These are phyloP conservation scores for Triangularia setosa DNA, from an alignment of 2,329 filamentous ascomycete genomes.

Conservation along the genomic window DNA sequence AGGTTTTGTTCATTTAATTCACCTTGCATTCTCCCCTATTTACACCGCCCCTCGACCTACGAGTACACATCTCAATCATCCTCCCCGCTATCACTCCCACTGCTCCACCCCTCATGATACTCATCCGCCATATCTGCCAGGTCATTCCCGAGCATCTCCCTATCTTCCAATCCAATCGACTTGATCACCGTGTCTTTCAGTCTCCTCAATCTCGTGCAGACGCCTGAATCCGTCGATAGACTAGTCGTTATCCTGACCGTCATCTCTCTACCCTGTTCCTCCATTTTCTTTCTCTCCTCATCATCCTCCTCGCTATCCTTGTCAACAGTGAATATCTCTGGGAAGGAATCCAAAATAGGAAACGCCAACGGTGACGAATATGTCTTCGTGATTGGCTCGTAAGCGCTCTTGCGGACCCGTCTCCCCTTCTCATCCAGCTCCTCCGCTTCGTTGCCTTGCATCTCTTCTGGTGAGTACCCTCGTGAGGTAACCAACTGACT, in stretches of 20 bases:
- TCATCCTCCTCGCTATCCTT: neutral
- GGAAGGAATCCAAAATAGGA: slow-evolving; percentile 80
- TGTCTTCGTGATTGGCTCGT: slow-evolving; percentile 29
- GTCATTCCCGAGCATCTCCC: slow-evolving; percentile 77
- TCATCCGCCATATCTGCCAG: slow-evolving; percentile 80
- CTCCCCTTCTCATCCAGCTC: slow-evolving; percentile 28
- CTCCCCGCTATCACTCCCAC: slow-evolving; percentile 67
- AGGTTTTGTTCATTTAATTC: too few relatives aligned
- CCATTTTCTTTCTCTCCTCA: slow-evolving; percentile 20
- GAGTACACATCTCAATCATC: too few relatives aligned
- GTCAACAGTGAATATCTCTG: slow-evolving; percentile 58
- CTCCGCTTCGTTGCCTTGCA: slow-evolving; percentile 26
- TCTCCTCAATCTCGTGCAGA: slow-evolving; percentile 64
- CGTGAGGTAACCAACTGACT: slow-evolving; percentile 38
- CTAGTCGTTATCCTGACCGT: slow-evolving; percentile 52
- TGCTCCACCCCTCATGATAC: slow-evolving; percentile 85
- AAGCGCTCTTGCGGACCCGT: slow-evolving; percentile 25
- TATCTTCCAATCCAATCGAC: slow-evolving; percentile 68
- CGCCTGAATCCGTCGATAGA: slow-evolving; percentile 69
- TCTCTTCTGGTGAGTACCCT: slow-evolving; percentile 30
- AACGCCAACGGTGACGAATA: slow-evolving; percentile 53
- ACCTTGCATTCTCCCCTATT: too few relatives aligned
- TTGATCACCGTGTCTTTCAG: slow-evolving; percentile 62
- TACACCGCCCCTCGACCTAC: too few relatives aligned
- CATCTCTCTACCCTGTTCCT: slow-evolving; percentile 33